Conservation (phyloP, 2,329 filamentous ascomycete genomes). For the Colletotrichum sp. region DNA sequence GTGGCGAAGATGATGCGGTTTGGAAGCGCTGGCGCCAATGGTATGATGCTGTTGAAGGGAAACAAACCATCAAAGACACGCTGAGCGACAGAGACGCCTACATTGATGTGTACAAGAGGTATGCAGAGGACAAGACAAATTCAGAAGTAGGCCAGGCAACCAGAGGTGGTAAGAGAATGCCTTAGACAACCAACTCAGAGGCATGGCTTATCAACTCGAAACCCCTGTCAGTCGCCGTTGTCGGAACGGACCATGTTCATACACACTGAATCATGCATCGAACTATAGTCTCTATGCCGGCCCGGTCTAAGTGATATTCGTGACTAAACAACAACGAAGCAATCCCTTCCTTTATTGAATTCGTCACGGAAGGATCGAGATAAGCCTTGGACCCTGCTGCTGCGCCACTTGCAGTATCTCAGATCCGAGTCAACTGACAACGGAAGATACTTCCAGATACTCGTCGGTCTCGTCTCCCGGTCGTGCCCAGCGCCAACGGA, state of each 20-base stretch:
- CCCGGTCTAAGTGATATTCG: background rate
- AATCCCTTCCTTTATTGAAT: background rate
- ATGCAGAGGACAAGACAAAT: conserved; percentile 69
- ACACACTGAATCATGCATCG: background rate
- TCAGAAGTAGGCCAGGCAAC: conserved; percentile 67
- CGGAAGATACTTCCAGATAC: background rate
- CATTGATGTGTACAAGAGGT: conserved; percentile 70
- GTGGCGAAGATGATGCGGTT: conserved; percentile 51
- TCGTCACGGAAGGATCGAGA: background rate
- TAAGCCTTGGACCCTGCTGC: background rate
- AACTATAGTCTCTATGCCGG: background rate
- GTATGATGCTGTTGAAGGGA: conserved; percentile 61
- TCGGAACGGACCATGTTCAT: background rate
- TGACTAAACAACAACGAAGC: background rate
- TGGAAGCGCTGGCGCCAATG: conserved; percentile 73
- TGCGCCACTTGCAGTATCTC: background rate
- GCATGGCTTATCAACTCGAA: background rate
- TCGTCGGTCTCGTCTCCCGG: background rate
- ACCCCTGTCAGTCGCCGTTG: background rate
- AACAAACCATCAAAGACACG: conserved; percentile 70
- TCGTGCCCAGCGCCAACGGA: conserved; percentile 1
- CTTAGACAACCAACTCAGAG: conserved; percentile 37
- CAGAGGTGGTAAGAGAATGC: conserved; percentile 66
- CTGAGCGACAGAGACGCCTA: conserved; percentile 73
- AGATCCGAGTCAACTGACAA: background rate